Base-by-base conservation (phyloP, 768 basidiomycete genomes). In the Leccinum fibrillosum region DNA sequence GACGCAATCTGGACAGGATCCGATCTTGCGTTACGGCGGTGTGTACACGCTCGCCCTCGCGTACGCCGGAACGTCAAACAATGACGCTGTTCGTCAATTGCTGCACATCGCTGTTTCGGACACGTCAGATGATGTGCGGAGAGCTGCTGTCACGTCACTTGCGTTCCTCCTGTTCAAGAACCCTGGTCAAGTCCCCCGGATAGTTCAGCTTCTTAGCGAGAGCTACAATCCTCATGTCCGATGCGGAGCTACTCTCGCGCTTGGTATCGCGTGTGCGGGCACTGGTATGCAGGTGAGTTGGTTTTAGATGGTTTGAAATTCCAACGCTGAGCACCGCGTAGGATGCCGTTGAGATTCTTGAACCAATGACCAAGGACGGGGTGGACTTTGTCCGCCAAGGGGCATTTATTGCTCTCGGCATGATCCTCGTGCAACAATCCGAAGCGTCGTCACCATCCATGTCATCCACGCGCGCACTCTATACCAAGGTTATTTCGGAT, bases 331-430 rank as follows among this genome's bases (percentile, higher is more conserved):
- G 5, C 25, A 17, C 62, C 11, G 62, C 55, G 12, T 70, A 95
- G 88, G 95, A 98, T 75, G 97, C 97, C 21, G 85, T 98, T 58
- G 94, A 94, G 63, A 92, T 99, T 62, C 77, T 99, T 61, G 94
- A 98, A 72, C 97, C 97, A 5, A 93, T 99, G 90, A 97, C 94
- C 19, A 97, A 93, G 69, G 97, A 99, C 64, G 87, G 94, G 23
- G 92, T 98, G 48, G 97, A 99, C 74, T 99, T 98, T 69, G 97
- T 99, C 56, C 90, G 96, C 15, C 97, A 99, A 75, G 96, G 96
- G 12, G 97, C 97, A 2, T 92, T 95, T 72, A 86, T 97, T 62
- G 89, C 96, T 15, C 82, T 98, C 51, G 92, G 96, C 26, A 96
- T 98, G 93, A 86, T 99, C 65, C 86, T 98, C 35, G 91, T 98